These are phyloP conservation scores for Thraustochytrium sp. DNA, from an alignment of 352 stramenopile genomes.

Conservation along the genomic window DNA sequence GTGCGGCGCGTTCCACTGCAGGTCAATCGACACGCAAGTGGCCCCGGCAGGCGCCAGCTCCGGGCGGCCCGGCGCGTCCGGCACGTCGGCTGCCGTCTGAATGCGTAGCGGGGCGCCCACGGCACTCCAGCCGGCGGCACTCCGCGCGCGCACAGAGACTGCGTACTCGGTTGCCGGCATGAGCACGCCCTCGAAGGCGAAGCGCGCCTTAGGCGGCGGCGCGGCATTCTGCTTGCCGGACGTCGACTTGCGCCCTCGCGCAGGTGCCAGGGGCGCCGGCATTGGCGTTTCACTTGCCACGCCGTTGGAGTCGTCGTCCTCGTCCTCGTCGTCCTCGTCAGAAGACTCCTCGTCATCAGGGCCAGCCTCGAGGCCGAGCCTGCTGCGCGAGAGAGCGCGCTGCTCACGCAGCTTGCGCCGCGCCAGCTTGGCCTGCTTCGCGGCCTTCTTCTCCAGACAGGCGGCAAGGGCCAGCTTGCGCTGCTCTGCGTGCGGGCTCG, in stretches of 20 bases:
- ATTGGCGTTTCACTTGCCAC: neutral
- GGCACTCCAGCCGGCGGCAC: neutral
- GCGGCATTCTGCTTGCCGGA: neutral
- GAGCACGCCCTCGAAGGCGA: neutral
- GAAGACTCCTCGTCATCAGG: neutral
- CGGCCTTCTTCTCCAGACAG: neutral
- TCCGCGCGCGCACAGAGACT: neutral
- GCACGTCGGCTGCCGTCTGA: neutral
- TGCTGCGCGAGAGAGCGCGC: neutral
- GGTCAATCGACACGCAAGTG: conserved; percentile 5
- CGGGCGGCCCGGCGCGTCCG: neutral
- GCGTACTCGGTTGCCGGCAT: neutral
- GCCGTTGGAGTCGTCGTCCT: neutral
- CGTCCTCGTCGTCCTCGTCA: neutral
- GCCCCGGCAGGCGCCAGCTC: neutral
- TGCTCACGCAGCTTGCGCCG: neutral
- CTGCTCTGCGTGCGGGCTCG: neutral
- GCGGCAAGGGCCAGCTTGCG: neutral
- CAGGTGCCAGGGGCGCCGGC: neutral
- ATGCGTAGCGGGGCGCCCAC: neutral
- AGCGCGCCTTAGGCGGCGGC: neutral
- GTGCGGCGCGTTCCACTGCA: neutral
- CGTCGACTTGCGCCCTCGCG: no score
- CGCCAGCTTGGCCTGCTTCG: neutral
- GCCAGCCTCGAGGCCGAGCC: neutral